Percentiles rank a stretch among this genome's conserved stretches.
Evolutionary conservation across 306 rosid genomes (phyloP).

Genomic region (Vigna trinervia): DNA sequence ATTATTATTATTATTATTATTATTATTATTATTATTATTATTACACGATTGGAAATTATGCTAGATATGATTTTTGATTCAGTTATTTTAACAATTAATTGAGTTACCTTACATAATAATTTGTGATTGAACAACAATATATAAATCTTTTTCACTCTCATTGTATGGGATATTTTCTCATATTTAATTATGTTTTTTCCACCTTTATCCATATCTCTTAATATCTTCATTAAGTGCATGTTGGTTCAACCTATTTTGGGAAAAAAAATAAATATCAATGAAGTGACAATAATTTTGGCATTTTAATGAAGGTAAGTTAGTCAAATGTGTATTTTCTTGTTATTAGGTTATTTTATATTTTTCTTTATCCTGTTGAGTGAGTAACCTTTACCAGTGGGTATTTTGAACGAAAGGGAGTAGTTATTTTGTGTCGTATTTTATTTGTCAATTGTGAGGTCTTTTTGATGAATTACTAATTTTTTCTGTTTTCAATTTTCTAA

Average conservation of each 20-base stretch:
- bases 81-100: neutral
- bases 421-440: slow-evolving; percentile 16
- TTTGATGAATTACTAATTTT: neutral
- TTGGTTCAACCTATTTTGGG: slow-evolving; percentile 13
- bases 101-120: neutral
- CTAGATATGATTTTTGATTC: neutral
- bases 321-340: slow-evolving; percentile 23
- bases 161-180: neutral
- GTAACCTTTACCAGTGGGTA: neutral
- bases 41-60: neutral
- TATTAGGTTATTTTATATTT: neutral
- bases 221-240: neutral
- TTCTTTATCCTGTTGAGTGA: neutral
- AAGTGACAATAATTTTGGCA: neutral
- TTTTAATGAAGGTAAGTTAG: slow-evolving; percentile 27
- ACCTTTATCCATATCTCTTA: slow-evolving; percentile 14
- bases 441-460: slow-evolving; percentile 22
- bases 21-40: slow-evolving; percentile 8
- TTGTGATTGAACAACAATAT: neutral
- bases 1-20: neutral
- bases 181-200: neutral
- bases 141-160: neutral
- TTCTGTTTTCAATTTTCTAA: slow-evolving; percentile 17
- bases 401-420: neutral
- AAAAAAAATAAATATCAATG: slow-evolving; percentile 2